Conservation (phyloP, 257 asterid species). For the Nicotiana paniculata region DNA sequence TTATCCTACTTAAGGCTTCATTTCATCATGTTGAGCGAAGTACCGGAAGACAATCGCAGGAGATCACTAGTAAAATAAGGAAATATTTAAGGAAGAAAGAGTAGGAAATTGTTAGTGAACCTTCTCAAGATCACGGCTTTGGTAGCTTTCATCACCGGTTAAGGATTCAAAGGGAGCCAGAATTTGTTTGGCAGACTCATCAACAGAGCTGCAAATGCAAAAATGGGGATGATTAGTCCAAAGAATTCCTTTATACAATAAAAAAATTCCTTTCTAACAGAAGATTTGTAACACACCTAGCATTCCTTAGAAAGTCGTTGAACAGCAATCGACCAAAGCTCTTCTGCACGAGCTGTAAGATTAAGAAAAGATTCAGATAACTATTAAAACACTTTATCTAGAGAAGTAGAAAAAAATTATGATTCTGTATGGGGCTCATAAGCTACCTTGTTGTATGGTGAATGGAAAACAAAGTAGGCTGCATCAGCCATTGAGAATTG, state of each 20-base stretch:
- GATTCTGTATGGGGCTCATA: constrained; percentile 1
- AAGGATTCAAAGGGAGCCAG: constrained; percentile 66
- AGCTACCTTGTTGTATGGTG: constrained; percentile 97
- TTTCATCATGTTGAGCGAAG: background rate
- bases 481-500: constrained; percentile 73
- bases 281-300: constrained; percentile 42
- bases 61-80: background rate
- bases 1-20: background rate
- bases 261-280: background rate
- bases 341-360: constrained; percentile 94
- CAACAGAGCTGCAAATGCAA: constrained; percentile 57
- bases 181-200: constrained; percentile 72
- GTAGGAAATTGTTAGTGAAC: constrained; percentile 19
- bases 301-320: constrained; percentile 64
- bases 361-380: background rate
- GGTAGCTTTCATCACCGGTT: constrained; percentile 71
- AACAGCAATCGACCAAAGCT: constrained; percentile 81
- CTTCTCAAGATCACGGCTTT: constrained; percentile 98
- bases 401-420: background rate
- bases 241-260: background rate
- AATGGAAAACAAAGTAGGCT: constrained; percentile 82
- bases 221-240: constrained; percentile 6
- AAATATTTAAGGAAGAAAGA: background rate
- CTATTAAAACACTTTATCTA: background rate
- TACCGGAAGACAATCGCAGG: background rate